phyloP scores from a whole-genome alignment of 805 yeast genomes.

The Ogataea naganishii region DNA sequence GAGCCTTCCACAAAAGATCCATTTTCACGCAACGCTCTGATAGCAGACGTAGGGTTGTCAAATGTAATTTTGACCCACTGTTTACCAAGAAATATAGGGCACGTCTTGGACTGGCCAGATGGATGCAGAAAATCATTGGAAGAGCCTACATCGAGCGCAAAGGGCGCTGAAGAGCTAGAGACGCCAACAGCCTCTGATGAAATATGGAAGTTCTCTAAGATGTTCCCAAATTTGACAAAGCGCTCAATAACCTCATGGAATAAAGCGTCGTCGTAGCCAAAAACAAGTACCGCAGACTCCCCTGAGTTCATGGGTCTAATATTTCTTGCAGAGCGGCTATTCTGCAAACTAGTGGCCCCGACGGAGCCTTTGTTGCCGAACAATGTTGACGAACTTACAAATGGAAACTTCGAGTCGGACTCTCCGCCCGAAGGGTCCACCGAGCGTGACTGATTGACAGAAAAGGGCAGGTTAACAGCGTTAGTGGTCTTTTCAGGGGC shows the following conservation, averaged over 20 bases:
- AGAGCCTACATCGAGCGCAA: not conserved
- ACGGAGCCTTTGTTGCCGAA: slow-evolving; percentile 3
- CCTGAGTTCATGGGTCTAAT: slow-evolving; percentile 9
- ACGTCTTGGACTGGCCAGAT: slow-evolving; percentile 16
- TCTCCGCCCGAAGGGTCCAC: slow-evolving; percentile 2
- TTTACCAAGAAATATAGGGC: slow-evolving; percentile 75
- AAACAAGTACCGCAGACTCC: slow-evolving; percentile 70
- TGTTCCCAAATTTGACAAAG: slow-evolving; percentile 71
- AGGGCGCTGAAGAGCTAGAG: not conserved
- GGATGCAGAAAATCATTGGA: slow-evolving; percentile 2
- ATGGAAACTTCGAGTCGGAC: not conserved
- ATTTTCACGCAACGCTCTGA: slow-evolving; percentile 79
- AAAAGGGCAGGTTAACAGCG: not conserved
- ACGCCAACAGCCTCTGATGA: not conserved
- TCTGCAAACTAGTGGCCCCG: slow-evolving; percentile 1
- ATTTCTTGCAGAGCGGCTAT: slow-evolving; percentile 1
- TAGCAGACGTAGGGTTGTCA: slow-evolving; percentile 64
- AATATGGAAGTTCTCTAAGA: slow-evolving; percentile 63
- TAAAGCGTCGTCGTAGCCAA: slow-evolving; percentile 79
- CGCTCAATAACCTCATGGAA: slow-evolving; percentile 60
- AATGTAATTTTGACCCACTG: slow-evolving; percentile 91
- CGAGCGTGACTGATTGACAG: slow-evolving; percentile 10
- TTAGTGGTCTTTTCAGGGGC: slow-evolving; percentile 2
- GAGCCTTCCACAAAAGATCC: slow-evolving; percentile 61
- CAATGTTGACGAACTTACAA: slow-evolving; percentile 1